Evolutionary conservation across 768 basidiomycete species (phyloP).

Genomic region (Amylocystis lapponica): DNA sequence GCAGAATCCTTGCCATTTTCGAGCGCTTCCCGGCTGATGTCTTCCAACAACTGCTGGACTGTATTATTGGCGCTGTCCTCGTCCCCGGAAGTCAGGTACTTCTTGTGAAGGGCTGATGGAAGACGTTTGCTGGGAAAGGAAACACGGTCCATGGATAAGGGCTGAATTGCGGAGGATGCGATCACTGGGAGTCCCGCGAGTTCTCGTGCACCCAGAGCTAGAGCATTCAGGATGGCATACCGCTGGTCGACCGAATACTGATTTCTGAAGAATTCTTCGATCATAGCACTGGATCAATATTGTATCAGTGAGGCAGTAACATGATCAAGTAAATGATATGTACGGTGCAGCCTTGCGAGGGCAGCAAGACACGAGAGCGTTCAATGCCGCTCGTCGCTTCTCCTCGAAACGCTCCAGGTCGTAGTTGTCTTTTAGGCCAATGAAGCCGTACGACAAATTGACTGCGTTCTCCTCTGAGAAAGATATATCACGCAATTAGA

Average conservation of each 20-base stretch:
- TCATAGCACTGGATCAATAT: slow-evolving; percentile 50
- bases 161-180: slow-evolving; percentile 23
- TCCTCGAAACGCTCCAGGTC: slow-evolving; percentile 75
- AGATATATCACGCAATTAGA: slow-evolving; percentile 1
- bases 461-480: slow-evolving; percentile 85
- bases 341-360: slow-evolving; percentile 80
- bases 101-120: slow-evolving; percentile 63
- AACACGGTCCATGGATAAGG: slow-evolving; percentile 27
- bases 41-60: slow-evolving; percentile 57
- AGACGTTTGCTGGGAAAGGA: slow-evolving; percentile 81
- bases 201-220: slow-evolving; percentile 84
- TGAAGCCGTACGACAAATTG: slow-evolving; percentile 66
- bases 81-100: slow-evolving; percentile 47
- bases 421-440: slow-evolving; percentile 77
- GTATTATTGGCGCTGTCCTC: slow-evolving; percentile 25
- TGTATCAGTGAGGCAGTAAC: neutral
- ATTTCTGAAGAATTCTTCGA: slow-evolving; percentile 91
- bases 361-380: slow-evolving; percentile 73
- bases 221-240: slow-evolving; percentile 76
- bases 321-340: slow-evolving; percentile 26
- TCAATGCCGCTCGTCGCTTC: slow-evolving; percentile 70
- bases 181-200: slow-evolving; percentile 47
- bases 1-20: slow-evolving; percentile 52
- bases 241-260: slow-evolving; percentile 89
- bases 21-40: slow-evolving; percentile 57